Percentiles rank a stretch among this genome's conserved stretches.
Evolutionary conservation across 2,329 filamentous ascomycete species (phyloP).

Genomic region (Cladophialophora psammophila): DNA sequence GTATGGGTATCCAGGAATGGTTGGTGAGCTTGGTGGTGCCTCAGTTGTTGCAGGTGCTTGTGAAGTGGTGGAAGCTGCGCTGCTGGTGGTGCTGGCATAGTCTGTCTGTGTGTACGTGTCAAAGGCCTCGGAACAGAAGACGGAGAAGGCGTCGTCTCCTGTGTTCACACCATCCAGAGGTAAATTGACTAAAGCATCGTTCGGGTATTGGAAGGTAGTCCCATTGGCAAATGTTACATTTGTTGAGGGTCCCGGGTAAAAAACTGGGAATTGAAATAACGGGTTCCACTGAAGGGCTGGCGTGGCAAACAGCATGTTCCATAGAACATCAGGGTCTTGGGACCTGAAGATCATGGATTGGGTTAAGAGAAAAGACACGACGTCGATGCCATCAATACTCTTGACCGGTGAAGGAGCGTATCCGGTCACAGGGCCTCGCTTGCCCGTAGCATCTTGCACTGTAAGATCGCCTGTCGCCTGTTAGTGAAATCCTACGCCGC

Average conservation of each 20-base stretch:
- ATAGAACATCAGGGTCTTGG: constrained; percentile 46
- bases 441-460: constrained; percentile 14
- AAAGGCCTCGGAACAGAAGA: constrained; percentile 24
- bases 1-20: constrained; percentile 47
- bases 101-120: background rate
- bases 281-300: constrained; percentile 9
- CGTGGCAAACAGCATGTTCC: constrained; percentile 44
- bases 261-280: constrained; percentile 21
- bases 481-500: constrained; percentile 22
- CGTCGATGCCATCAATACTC: constrained; percentile 45
- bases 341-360: constrained; percentile 32
- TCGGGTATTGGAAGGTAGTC: constrained; percentile 41
- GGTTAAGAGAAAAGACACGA: constrained; percentile 40
- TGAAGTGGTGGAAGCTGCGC: constrained; percentile 9
- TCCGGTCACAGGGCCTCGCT: constrained; percentile 17
- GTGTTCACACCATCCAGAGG: constrained; percentile 23
- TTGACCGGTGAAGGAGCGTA: constrained; percentile 43
- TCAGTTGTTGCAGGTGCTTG: constrained; percentile 12
- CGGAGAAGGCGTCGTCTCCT: constrained; percentile 44
- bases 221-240: constrained; percentile 46
- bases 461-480: constrained; percentile 29
- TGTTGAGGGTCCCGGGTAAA: constrained; percentile 43
- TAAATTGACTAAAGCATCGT: constrained; percentile 38
- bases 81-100: constrained; percentile 12
- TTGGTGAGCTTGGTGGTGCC: constrained; percentile 24